These are phyloP conservation scores for Penicillium sp. DNA, from an alignment of 2,329 filamentous ascomycete genomes.

Conservation along the genomic window DNA sequence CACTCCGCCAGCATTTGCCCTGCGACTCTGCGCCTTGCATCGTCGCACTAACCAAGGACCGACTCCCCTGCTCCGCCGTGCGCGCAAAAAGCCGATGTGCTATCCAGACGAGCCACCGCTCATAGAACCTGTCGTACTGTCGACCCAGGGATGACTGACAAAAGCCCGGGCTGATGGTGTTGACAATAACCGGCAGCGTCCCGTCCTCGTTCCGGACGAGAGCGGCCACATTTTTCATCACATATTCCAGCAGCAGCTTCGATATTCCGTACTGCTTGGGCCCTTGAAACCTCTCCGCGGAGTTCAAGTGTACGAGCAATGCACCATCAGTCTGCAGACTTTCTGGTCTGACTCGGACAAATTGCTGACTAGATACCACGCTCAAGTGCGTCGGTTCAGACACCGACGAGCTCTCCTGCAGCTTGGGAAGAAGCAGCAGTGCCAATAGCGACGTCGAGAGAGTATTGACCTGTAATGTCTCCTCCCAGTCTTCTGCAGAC, in stretches of 20 bases:
- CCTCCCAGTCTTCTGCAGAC: slow-evolving; percentile 49
- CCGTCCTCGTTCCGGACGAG: slow-evolving; percentile 33
- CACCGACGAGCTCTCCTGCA: slow-evolving; percentile 36
- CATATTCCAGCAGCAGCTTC: slow-evolving; percentile 46
- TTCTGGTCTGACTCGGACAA: slow-evolving; percentile 32
- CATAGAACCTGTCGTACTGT: slow-evolving; percentile 38
- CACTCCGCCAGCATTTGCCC: slow-evolving; percentile 46
- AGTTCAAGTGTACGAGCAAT: slow-evolving; percentile 38
- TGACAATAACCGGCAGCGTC: slow-evolving; percentile 43
- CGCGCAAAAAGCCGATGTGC: slow-evolving; percentile 42
- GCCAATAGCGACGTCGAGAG: slow-evolving; percentile 56
- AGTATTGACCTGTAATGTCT: slow-evolving; percentile 57
- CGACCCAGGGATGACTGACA: slow-evolving; percentile 45
- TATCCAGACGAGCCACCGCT: slow-evolving; percentile 34
- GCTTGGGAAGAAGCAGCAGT: slow-evolving; percentile 51
- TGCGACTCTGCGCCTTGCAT: slow-evolving; percentile 44
- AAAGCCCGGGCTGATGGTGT: slow-evolving; percentile 46
- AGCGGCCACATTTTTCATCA: slow-evolving; percentile 39
- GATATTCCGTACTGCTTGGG: slow-evolving; percentile 42
- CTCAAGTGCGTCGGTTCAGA: slow-evolving; percentile 42
- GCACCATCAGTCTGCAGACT: slow-evolving; percentile 30
- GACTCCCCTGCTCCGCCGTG: slow-evolving; percentile 45
- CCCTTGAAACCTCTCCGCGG: slow-evolving; percentile 28
- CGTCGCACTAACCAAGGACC: slow-evolving; percentile 44
- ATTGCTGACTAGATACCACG: slow-evolving; percentile 47